Base-by-base conservation (phyloP, 31 red algal genomes). In the Asparagopsis taxiformis region DNA sequence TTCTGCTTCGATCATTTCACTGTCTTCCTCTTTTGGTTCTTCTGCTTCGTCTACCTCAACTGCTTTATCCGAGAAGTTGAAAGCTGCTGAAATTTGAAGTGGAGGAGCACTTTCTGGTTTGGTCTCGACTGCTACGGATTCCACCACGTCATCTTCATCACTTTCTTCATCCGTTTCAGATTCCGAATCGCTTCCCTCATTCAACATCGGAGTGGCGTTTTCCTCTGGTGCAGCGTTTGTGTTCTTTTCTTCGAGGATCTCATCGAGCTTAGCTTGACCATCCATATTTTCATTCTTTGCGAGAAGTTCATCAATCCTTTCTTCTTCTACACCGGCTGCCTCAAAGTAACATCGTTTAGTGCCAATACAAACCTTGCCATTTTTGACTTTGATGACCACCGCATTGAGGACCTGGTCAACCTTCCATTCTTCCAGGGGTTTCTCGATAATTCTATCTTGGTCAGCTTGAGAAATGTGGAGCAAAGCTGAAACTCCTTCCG, bases 281-380 rank as follows among this genome's bases (percentile, higher is more conserved):
- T 35, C 52, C 17, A 46, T 30, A 51, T 17, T 59, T 1, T 56
- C 35, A 68, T 91, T 91, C 16, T 67, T 39, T 22, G 63, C 69
- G 13, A 82, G 36, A 17, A 91, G 3, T 20, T 51, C 70, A 11
- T 80, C 69, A 16, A 54, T 50, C 5, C 51, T 43, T 1, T 60
- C 62, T 22, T 57, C 77, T 34, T 69, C 59, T 31, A 82, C 20
- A 0, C 77, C 77, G 11, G 77, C 70, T 51, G 87, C 87, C 53
- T 91, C 87, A 55, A 91, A 81, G 44, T 91, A 91, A 34, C 76
- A 76, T 31, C 76, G 76, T 65, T 91, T 91, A 0, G 87, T 80
- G n/a, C 85, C 85, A 37, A 89, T 24, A 11, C 53, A 51, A 21
- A 70, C 33, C 59, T 67, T 73, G 22, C 60, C 62, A 9, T 73